Base-by-base conservation (phyloP, 2,329 filamentous ascomycete species). In the Epichloe scottii region DNA sequence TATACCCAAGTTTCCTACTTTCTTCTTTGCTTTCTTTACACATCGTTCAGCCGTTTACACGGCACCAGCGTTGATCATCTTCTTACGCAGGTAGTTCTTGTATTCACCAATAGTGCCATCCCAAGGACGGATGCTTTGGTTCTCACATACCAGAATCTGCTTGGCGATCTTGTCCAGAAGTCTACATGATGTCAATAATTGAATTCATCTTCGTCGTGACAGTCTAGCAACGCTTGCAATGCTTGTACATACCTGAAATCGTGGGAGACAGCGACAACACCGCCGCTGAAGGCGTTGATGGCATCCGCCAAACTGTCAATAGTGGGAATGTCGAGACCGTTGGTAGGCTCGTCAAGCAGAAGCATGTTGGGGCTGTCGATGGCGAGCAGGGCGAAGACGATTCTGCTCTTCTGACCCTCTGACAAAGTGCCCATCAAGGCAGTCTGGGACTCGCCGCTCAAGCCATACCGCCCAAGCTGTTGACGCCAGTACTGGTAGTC, bases 401-500 rank as follows among this genome's bases (percentile, higher is more conserved):
- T 96, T 79, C 94, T 87, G 65, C 84, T 90, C 81, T 95, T 95
- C 74, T 98, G 93, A 50, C 93, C 93, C 68, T 98, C 93, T 56
- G 93, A 97, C 59, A 98, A 77, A 15, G 93, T 98, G 56, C 93
- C 94, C 85, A 98, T 98, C 66, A 97, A 79, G 46, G 93, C 89
- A 46, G 93, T 98, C 77, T 98, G 94, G 34, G 89, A 76, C 56
- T 97, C 89, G 68, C 94, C 94, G 53, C 82, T 86, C 57, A 98
- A 80, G 68, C 94, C 94, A 69, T 98, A 98, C 58, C 84, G 81
- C 63, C 93, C 93, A 38, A 98, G 87, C 75, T 95, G 89, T 73
- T 96, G 91, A 66, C 93, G 84, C 93, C 93, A 98, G 82, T 93
- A 98, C 75, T 98, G 93, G 77, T 95, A 95, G 68, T 98, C 93